Base-by-base conservation (phyloP, 108 stramenopile genomes). In the Skeletonema menzelii region DNA sequence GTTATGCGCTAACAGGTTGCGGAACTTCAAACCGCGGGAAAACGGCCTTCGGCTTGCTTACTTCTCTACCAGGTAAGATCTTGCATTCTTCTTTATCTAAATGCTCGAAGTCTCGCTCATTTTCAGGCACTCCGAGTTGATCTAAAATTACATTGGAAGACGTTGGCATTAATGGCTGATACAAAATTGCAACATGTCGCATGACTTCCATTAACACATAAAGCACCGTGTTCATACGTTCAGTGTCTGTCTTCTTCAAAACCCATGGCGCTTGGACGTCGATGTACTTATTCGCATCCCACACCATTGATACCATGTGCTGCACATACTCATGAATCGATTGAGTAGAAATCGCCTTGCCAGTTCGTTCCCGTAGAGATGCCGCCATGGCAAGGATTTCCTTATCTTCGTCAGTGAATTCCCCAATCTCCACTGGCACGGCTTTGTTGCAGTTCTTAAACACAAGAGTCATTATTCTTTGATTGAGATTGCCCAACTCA, bases 401-500 rank as follows among this genome's bases (percentile, higher is more conserved):
- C 65, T 86, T 76, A 68, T 97, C 96, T 63, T 91, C 88, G 11
- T 79, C 79, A 2, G 86, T 88, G 55, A 84, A 76, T 1, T 44
- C 55, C 3, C 79, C 86, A 26, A 85, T 65, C 8, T 69, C 69
- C 2, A 40, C 35, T 8, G 93, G 93, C n/a, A 90, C 78, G 15
- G 89, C 82, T 57, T 86, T 75, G 26, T 83, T 76, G 65, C 96
- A 97, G 76, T 97, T 96, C 83, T 97, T 97, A 71, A 72, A 86
- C 11, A 89, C 86, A 84, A 97, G 67, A n/a, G 93, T 85, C 75
- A 96, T 64, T 38, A 87, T 86, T 20, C 98, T 85, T 69, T 97
- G 93, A 56, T 92, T 90, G 28, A 98, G 81, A 75, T 99, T 99
- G 8, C 99, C 99, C 37, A 97, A 68, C 55, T 94, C 91, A 76